These are phyloP conservation scores for Coemansia sp. DNA, from an alignment of 192 early-diverging fungal species.

Conservation along the genomic window DNA sequence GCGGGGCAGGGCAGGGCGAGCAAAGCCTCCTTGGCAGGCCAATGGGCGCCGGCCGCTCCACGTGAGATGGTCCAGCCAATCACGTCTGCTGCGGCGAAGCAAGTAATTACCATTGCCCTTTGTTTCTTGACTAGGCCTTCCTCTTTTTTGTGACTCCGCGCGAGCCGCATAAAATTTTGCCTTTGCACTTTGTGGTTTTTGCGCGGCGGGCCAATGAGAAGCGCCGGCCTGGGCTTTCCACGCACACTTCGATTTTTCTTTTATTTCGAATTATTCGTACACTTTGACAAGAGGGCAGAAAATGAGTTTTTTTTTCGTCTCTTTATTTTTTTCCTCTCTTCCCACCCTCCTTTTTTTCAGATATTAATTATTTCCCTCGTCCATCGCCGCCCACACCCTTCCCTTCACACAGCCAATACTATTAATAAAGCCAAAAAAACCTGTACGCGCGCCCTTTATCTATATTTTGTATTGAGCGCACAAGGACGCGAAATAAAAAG, in stretches of 20 bases:
- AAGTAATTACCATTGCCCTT: too few relatives aligned
- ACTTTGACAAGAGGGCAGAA: conserved; percentile 1
- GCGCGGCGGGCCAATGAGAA: conserved; percentile 17
- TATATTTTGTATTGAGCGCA: background rate
- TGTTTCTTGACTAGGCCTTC: background rate
- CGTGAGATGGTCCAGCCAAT: background rate
- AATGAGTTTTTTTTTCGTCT: background rate
- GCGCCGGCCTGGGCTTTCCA: conserved; percentile 14
- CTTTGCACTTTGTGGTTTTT: background rate
- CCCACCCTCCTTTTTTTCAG: background rate
- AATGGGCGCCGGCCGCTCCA: background rate
- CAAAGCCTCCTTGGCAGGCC: background rate
- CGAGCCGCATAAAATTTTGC: conserved; percentile 1
- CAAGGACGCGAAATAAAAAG: background rate
- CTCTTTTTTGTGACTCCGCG: background rate
- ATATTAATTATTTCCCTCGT: conserved; percentile 3
- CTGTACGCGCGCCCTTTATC: conserved; percentile 1
- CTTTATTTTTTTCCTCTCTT: conserved; percentile 2
- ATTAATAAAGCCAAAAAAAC: conserved; percentile 1
- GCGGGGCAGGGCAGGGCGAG: too few relatives aligned
- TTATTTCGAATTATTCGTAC: conserved; percentile 2
- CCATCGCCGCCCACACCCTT: background rate
- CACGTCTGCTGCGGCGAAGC: too few relatives aligned
- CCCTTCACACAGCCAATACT: background rate
- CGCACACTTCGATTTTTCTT: conserved; percentile 34